Evolutionary conservation across 2,329 filamentous ascomycete species (phyloP).

Genomic region (Allantophomopsis cytisporea): DNA sequence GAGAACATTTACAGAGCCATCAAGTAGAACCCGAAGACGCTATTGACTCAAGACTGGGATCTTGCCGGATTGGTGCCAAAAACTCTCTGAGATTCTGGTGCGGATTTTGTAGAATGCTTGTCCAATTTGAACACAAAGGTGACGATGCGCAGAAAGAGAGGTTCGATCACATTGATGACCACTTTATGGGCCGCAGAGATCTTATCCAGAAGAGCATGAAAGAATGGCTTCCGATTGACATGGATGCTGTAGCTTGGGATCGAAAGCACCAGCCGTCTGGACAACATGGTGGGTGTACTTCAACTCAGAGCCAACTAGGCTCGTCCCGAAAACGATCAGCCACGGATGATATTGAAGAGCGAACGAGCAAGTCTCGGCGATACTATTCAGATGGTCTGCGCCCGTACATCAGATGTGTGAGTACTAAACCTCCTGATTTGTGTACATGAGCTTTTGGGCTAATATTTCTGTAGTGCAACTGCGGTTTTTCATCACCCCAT

Average conservation of each 20-base stretch:
- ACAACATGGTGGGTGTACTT: too few species aligned
- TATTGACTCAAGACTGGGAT: slow-evolving; percentile 26
- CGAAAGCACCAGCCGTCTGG: background rate
- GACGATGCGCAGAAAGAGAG: slow-evolving; percentile 44
- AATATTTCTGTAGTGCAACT: too few species aligned
- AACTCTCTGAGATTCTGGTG: slow-evolving; percentile 68
- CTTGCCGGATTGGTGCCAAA: slow-evolving; percentile 48
- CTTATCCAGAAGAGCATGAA: slow-evolving; percentile 27
- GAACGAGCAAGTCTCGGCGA: too few species aligned
- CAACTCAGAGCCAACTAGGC: too few species aligned
- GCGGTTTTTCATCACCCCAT: too few species aligned
- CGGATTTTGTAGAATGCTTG: slow-evolving; percentile 56
- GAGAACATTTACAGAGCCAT: slow-evolving; percentile 38
- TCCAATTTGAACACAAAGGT: slow-evolving; percentile 30
- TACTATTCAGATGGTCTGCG: too few species aligned
- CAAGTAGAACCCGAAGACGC: slow-evolving; percentile 13
- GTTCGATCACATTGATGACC: slow-evolving; percentile 64
- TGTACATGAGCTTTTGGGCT: too few species aligned
- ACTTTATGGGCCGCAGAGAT: slow-evolving; percentile 41
- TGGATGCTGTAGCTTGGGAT: background rate
- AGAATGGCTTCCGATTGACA: slow-evolving; percentile 33
- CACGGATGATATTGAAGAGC: too few species aligned
- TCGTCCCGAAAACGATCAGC: too few species aligned
- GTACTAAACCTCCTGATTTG: too few species aligned
- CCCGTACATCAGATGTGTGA: too few species aligned